Conservation (phyloP, 2,329 filamentous ascomycete genomes). For the Fusarium sulawesiense region DNA sequence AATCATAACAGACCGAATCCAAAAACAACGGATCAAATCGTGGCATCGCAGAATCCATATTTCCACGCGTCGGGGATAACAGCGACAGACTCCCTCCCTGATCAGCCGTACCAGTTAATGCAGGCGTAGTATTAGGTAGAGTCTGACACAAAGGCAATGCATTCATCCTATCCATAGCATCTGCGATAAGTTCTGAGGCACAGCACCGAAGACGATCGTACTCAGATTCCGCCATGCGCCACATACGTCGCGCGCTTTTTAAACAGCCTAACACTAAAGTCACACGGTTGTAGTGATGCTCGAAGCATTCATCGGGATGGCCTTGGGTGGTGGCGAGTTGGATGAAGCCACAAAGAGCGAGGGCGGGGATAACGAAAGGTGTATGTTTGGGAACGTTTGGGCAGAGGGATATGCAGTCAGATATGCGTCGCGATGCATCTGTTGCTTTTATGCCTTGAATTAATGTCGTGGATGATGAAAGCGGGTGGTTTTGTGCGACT, state of each 20-base stretch:
- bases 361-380: conserved; percentile 33
- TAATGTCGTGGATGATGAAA: conserved; percentile 18
- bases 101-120: background rate
- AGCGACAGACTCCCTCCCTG: background rate
- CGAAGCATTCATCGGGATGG: conserved; percentile 39
- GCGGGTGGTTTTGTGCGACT: conserved; percentile 12
- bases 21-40: conserved; percentile 19
- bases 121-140: background rate
- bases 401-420: conserved; percentile 36
- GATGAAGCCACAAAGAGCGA: conserved; percentile 35
- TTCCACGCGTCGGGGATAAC: background rate
- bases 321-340: conserved; percentile 36
- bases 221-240: conserved; percentile 34
- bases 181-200: conserved; percentile 30
- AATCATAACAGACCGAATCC: conserved; percentile 26
- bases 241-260: conserved; percentile 33
- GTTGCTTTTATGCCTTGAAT: conserved; percentile 42
- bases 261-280: conserved; percentile 30
- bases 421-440: conserved; percentile 38
- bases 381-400: conserved; percentile 39
- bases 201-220: conserved; percentile 34
- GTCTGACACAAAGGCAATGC: conserved; percentile 28
- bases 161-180: conserved; percentile 41
- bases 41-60: background rate
- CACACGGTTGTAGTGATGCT: conserved; percentile 39